phyloP scores from a whole-genome alignment of 805 yeast genomes.

The Teunomyces barrocoloradensis region DNA sequence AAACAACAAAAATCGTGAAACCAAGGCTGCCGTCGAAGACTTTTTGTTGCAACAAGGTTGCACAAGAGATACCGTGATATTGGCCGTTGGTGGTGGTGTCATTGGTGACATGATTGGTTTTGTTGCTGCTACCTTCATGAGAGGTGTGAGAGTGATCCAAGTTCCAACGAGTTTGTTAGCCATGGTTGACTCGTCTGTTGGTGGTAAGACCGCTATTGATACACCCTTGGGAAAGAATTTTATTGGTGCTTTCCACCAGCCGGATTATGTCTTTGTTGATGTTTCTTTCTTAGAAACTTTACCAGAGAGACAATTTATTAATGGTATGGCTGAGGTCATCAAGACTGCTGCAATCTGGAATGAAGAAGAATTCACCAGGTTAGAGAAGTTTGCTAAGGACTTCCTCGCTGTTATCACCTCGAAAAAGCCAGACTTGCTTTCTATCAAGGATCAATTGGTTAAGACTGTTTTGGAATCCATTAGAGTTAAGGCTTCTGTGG shows the following conservation, averaged over 20 bases:
- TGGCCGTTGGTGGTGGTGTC: constrained; percentile 98
- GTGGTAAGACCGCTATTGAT: constrained; percentile 98
- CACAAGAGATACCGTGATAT: constrained; percentile 90
- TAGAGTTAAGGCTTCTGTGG: constrained; percentile 90
- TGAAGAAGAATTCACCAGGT: constrained; percentile 78
- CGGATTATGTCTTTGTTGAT: constrained; percentile 83
- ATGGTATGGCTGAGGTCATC: constrained; percentile 97
- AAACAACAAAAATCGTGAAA: constrained; percentile 78
- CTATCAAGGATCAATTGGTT: constrained; percentile 71
- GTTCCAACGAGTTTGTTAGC: constrained; percentile 91
- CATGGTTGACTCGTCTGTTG: constrained; percentile 98
- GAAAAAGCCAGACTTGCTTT: constrained; percentile 48
- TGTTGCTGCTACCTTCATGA: constrained; percentile 99
- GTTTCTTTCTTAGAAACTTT: constrained; percentile 81
- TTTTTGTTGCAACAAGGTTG: constrained; percentile 79
- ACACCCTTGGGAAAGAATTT: constrained; percentile 95
- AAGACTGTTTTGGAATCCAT: constrained; percentile 83
- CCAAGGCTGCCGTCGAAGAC: constrained; percentile 93
- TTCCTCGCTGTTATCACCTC: constrained; percentile 65
- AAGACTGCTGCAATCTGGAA: constrained; percentile 99
- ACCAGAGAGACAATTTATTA: constrained; percentile 91
- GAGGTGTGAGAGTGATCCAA: constrained; percentile 93
- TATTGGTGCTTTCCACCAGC: constrained; percentile 98
- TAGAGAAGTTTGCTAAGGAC: constrained; percentile 69
- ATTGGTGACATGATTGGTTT: constrained; percentile 99